A percentile compares a stretch with the other conserved stretches of the same genome.
Evolutionary conservation across 805 yeast genomes (phyloP).

Genomic region (Candida ortonii): DNA sequence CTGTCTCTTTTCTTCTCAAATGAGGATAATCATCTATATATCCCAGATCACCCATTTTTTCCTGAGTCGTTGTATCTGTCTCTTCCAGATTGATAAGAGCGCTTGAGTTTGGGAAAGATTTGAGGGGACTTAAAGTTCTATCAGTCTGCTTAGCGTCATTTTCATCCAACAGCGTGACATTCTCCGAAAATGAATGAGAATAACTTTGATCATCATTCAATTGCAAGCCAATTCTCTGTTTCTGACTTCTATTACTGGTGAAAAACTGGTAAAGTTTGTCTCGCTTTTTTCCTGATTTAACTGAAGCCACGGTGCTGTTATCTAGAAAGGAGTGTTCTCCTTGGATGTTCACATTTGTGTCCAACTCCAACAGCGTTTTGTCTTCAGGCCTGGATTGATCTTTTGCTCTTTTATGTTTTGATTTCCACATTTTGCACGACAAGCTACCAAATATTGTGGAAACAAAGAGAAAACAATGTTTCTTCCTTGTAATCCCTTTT

Average conservation of each 20-base stretch:
- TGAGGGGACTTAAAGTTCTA: neutral
- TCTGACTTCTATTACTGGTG: constrained; percentile 7
- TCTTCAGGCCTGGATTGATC: no score
- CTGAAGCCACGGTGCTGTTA: constrained; percentile 10
- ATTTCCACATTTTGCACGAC: no score
- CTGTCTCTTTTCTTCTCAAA: constrained; percentile 9
- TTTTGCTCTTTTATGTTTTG: no score
- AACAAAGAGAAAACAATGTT: no score
- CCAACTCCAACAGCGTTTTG: no score
- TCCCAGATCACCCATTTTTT: no score
- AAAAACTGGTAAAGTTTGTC: constrained; percentile 10
- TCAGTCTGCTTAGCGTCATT: no score
- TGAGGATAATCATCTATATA: constrained; percentile 15
- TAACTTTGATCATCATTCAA: constrained; percentile 1
- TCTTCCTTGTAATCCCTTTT: no score
- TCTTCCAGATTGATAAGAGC: constrained; percentile 7
- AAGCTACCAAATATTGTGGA: no score
- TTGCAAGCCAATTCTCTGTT: neutral
- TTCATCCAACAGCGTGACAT: neutral
- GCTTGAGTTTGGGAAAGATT: constrained; percentile 8
- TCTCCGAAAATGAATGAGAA: neutral
- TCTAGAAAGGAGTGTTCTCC: constrained; percentile 4
- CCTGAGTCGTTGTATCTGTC: no score
- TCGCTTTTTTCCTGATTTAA: constrained; percentile 5
- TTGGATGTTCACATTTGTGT: no score